Conservation (phyloP, 805 yeast genomes). For the Hanseniaspora occidentalis region DNA sequence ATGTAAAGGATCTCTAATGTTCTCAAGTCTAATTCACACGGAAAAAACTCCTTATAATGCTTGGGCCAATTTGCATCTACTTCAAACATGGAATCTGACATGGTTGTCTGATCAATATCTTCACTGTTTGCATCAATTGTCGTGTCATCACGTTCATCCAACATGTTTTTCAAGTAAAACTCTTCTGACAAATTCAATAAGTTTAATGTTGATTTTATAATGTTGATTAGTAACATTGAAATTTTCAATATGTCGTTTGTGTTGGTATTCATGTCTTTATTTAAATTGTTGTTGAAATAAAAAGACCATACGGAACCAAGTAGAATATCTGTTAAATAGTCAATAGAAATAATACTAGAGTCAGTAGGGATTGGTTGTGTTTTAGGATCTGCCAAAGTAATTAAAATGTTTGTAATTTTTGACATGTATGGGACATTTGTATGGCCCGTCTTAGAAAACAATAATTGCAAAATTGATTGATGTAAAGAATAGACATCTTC, state of each 20-base stretch:
- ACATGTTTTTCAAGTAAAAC: neutral
- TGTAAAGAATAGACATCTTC: neutral
- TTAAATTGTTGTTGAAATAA: neutral
- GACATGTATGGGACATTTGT: slow-evolving; percentile 7
- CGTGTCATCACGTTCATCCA: slow-evolving; percentile 4
- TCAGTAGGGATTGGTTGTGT: slow-evolving; percentile 60
- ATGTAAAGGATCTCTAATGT: slow-evolving; percentile 35
- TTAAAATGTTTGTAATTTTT: slow-evolving; percentile 17
- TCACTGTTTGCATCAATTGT: slow-evolving; percentile 16
- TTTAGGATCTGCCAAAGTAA: slow-evolving; percentile 43
- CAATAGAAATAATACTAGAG: slow-evolving; percentile 39
- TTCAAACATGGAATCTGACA: too few relatives aligned
- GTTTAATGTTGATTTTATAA: slow-evolving; percentile 1
- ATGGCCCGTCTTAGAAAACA: too few relatives aligned
- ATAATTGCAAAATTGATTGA: neutral
- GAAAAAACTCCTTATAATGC: too few relatives aligned
- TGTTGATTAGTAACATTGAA: neutral
- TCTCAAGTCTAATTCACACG: slow-evolving; percentile 25
- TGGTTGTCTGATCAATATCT: too few relatives aligned
- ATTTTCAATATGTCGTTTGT: slow-evolving; percentile 1
- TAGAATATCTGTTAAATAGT: slow-evolving; percentile 39
- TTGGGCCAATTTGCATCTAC: too few relatives aligned
- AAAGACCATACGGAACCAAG: slow-evolving; percentile 28
- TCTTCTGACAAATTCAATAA: slow-evolving; percentile 4
- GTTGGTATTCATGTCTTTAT: neutral